These are phyloP conservation scores for Calonectria leucothoes DNA, from an alignment of 2,329 filamentous ascomycete genomes.

Conservation along the genomic window DNA sequence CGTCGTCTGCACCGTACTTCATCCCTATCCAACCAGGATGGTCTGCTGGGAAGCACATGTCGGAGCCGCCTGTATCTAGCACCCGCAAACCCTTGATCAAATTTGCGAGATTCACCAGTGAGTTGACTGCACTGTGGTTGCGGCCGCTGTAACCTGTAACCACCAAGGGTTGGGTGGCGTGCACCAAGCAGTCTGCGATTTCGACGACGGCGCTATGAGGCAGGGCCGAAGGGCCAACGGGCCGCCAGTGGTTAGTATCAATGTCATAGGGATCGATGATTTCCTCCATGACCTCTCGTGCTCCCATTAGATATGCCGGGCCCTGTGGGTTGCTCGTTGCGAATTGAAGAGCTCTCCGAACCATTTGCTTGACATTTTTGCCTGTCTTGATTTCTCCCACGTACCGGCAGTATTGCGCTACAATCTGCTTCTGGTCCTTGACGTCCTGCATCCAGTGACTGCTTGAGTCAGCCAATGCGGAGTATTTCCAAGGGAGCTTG, in stretches of 20 bases:
- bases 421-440: conserved; percentile 81
- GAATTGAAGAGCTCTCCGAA: conserved; percentile 84
- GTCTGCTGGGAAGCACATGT: conserved; percentile 81
- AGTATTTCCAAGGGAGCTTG: background rate
- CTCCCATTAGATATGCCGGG: conserved; percentile 81
- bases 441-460: conserved; percentile 84
- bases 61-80: conserved; percentile 79
- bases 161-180: conserved; percentile 73
- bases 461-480: background rate
- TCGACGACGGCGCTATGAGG: conserved; percentile 61
- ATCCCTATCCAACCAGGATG: conserved; percentile 76
- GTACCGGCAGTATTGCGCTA: conserved; percentile 87
- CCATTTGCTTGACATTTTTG: conserved; percentile 86
- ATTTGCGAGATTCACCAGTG: conserved; percentile 74
- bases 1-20: conserved; percentile 77
- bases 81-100: conserved; percentile 75
- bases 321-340: conserved; percentile 80
- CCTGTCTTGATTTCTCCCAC: conserved; percentile 84
- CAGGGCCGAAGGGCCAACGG: conserved; percentile 73
- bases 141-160: conserved; percentile 78
- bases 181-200: conserved; percentile 71
- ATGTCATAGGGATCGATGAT: conserved; percentile 79
- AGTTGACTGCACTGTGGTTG: conserved; percentile 69
- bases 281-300: conserved; percentile 85
- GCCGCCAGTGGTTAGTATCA: conserved; percentile 76